Base-by-base conservation (phyloP, 1,284 basidiomycete genomes). In the Cryptococcus sp. region DNA sequence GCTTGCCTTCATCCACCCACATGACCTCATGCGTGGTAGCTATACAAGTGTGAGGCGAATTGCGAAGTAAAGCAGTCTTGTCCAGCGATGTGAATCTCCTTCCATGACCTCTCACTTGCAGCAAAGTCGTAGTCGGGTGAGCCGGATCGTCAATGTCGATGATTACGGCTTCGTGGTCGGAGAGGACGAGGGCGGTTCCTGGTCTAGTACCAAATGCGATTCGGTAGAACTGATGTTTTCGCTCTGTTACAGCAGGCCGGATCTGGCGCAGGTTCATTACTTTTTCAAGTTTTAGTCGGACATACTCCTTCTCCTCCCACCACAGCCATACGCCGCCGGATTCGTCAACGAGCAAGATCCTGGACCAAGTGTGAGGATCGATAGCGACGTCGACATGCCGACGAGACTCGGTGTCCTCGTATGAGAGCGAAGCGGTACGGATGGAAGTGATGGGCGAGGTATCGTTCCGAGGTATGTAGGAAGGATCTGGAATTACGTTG, bases 321-420 rank as follows among this genome's bases (percentile, higher is more conserved):
- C 74, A 76, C 8, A 71, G 39, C 73, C 72, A 76, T 1, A 77
- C 64, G 1, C 64, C 73, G 0, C 75, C 75, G 1, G 57, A 48
- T 41, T 73, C 72, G 57, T 77, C 75, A 0, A 73, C 71, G 11
- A 77, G 42, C 15, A 68, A 52, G 3, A 61, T 60, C 43, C 66
- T 58, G 0, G 67, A 60, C 68, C 68, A 72, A 1, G 20, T 35
- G 0, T 3, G 22, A 0, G 70, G 62, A 57, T 76, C 70, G 5
- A 76, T 30, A 2, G 66, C 69, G 2, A 68, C 50, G 53, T 77
- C 74, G 1, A 73, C 62, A 54, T 71, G 68, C 20, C 61, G 50
- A 15, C 65, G 52, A 0, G 63, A 66, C 38, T 64, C 69, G 1
- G 71, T 72, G n/a, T 72, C 63, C 10, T 54, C 58, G 7, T 63